A percentile compares a stretch with the other conserved stretches of the same genome.
phyloP scores from a whole-genome alignment of 2,329 filamentous ascomycete species.

The Paradendryphiella salina region DNA sequence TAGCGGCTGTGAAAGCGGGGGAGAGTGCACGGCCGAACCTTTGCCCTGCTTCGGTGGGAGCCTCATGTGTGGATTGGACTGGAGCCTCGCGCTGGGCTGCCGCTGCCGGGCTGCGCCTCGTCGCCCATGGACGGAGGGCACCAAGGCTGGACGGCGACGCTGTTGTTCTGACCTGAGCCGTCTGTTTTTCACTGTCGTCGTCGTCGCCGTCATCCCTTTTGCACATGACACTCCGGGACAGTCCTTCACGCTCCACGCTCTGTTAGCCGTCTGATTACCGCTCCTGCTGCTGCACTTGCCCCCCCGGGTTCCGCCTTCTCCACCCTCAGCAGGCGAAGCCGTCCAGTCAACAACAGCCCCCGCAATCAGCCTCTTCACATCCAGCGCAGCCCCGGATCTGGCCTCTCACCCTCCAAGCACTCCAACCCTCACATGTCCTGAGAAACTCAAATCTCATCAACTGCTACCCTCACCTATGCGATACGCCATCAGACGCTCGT shows the following conservation, averaged over 20 bases:
- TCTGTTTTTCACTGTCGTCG: background rate
- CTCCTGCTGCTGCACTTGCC: background rate
- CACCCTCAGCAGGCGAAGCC: constrained; percentile 10
- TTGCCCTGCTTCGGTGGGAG: constrained; percentile 17
- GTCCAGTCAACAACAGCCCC: constrained; percentile 15
- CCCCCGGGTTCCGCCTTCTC: constrained; percentile 10
- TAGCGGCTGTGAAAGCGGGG: constrained; percentile 17
- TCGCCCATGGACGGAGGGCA: constrained; percentile 1
- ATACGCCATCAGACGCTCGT: constrained; percentile 10
- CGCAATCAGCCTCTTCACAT: constrained; percentile 25
- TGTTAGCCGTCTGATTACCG: constrained; percentile 1
- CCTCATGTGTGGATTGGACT: constrained; percentile 19
- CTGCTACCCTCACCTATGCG: constrained; percentile 15
- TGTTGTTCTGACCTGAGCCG: background rate
- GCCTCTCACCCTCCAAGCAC: constrained; percentile 5
- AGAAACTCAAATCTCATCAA: constrained; percentile 9
- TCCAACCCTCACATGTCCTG: background rate
- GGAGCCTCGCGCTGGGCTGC: constrained; percentile 15
- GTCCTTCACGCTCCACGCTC: background rate
- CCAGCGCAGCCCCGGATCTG: constrained; percentile 6
- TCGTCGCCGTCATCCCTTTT: background rate
- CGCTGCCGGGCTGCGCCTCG: constrained; percentile 14
- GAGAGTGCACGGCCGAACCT: constrained; percentile 1
- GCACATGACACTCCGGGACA: no score
- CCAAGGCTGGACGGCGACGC: background rate